Base-by-base conservation (phyloP, 495 filamentous ascomycete genomes). In the Hyphodiscus hymeniophilus region DNA sequence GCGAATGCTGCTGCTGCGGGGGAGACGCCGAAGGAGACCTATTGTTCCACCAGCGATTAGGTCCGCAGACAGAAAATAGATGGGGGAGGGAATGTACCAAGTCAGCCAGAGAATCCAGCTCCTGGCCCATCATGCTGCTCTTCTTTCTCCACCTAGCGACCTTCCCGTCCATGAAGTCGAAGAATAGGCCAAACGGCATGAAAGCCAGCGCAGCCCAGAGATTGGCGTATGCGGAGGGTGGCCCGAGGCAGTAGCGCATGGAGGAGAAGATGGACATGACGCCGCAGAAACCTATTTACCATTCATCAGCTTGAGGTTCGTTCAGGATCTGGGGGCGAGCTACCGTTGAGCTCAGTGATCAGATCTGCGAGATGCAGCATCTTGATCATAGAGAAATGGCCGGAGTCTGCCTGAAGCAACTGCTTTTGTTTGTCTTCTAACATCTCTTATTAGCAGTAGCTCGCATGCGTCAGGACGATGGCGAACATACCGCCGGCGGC, bases 111-210 rank as follows among this genome's bases (percentile, higher is more conserved):
- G 91, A 96, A 66, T 98, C 92, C 33, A 98, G 72, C 67, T 97
- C 92, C 65, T 97, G 92, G 3, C 92, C 92, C 92, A 98, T 97
- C 59, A 97, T 70, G 47, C 84, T 90, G 51, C 86, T 88, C 78
- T 96, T 97, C 65, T 87, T 82, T 59, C 94, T 76, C 94, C 92
- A 97, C 44, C 92, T 71, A 49, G 92, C 92, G 33, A 98, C 89
- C 58, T 86, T 92, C 54, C 92, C 92, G 64, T 98, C 92, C 81
- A 97, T 89, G 60, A 95, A 95, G 63, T 98, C 92, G 65, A 98
- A 98, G 71, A 96, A 96, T 3, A 97, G 75, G 2, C 90, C 92
- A 24, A 96, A 84, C 2, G 91, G 91, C 71, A 96, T 85, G 64
- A 96, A 87, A 0, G 67, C 78, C 39, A 98, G 81, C 15, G 94